Percentiles rank a stretch among this genome's conserved stretches.
Evolutionary conservation across 495 filamentous ascomycete species (phyloP).

Genomic region (Penicillium pulvis): DNA sequence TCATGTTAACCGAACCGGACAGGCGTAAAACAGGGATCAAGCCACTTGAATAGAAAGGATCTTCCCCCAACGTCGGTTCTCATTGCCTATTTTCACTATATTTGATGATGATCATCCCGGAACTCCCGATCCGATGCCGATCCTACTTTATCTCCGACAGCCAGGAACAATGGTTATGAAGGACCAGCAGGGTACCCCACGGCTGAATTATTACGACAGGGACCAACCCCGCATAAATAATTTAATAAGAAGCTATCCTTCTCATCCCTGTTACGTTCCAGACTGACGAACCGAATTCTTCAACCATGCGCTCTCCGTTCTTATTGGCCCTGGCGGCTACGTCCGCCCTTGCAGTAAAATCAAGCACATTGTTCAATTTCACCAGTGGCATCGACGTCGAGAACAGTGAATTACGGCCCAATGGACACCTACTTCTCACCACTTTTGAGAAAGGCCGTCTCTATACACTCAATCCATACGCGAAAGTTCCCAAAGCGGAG

Average conservation of each 20-base stretch:
- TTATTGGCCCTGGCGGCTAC: slow-evolving; percentile 4
- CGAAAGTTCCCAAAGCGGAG: slow-evolving; percentile 26
- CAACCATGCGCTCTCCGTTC: neutral
- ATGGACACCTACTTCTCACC: slow-evolving; percentile 48
- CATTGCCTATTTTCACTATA: neutral
- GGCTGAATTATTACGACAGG: neutral
- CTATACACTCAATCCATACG: slow-evolving; percentile 28
- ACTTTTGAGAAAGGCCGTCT: slow-evolving; percentile 30
- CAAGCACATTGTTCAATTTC: slow-evolving; percentile 26
- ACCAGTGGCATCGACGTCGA: slow-evolving; percentile 35
- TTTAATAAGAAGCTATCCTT: neutral
- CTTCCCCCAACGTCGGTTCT: neutral
- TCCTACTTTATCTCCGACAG: neutral
- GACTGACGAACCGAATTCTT: neutral
- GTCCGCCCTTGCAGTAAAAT: slow-evolving; percentile 8
- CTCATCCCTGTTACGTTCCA: neutral
- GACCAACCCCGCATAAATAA: neutral
- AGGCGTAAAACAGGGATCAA: neutral
- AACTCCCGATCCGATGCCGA: neutral
- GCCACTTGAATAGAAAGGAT: neutral
- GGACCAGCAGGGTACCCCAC: neutral
- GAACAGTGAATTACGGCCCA: slow-evolving; percentile 47
- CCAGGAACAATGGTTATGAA: neutral
- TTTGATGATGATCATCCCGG: neutral
- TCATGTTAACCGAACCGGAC: neutral